Evolutionary conservation across 2,329 filamentous ascomycete species (phyloP).

Genomic region (Penicillium olsonii): DNA sequence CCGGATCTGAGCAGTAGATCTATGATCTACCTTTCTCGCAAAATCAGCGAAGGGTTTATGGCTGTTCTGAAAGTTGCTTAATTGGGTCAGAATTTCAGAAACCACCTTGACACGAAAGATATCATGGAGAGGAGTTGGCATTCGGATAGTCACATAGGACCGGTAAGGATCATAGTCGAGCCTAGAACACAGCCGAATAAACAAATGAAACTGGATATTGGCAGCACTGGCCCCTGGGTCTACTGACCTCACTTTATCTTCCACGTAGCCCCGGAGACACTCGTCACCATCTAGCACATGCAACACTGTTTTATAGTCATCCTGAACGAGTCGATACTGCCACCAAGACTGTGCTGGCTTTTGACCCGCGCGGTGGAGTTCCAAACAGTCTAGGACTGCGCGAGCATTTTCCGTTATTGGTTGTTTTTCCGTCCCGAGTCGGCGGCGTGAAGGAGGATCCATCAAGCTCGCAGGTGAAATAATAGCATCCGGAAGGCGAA

Average conservation of each 20-base stretch:
- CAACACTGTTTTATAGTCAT: no score
- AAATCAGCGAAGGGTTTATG: slow-evolving; percentile 3
- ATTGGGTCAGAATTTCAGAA: background rate
- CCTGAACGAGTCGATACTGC: no score
- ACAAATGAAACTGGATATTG: background rate
- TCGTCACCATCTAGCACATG: slow-evolving; percentile 7
- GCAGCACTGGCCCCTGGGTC: no score
- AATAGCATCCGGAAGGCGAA: no score
- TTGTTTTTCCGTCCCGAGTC: slow-evolving; percentile 2
- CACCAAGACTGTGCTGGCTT: no score
- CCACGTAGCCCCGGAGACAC: slow-evolving; percentile 7
- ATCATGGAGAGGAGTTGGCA: slow-evolving; percentile 7
- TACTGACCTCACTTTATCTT: slow-evolving; percentile 11
- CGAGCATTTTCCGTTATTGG: slow-evolving; percentile 10
- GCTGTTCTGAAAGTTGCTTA: background rate
- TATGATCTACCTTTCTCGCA: no score
- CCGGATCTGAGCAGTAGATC: no score
- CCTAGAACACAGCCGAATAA: slow-evolving; percentile 4
- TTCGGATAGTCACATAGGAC: slow-evolving; percentile 10
- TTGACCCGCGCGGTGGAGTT: slow-evolving; percentile 4
- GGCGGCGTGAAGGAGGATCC: background rate
- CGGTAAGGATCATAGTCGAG: slow-evolving; percentile 6
- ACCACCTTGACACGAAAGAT: slow-evolving; percentile 2
- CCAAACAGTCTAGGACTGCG: slow-evolving; percentile 8
- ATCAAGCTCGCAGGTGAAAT: background rate